Conservation (phyloP, 2,329 filamentous ascomycete genomes). For the Neonectria faginata region DNA sequence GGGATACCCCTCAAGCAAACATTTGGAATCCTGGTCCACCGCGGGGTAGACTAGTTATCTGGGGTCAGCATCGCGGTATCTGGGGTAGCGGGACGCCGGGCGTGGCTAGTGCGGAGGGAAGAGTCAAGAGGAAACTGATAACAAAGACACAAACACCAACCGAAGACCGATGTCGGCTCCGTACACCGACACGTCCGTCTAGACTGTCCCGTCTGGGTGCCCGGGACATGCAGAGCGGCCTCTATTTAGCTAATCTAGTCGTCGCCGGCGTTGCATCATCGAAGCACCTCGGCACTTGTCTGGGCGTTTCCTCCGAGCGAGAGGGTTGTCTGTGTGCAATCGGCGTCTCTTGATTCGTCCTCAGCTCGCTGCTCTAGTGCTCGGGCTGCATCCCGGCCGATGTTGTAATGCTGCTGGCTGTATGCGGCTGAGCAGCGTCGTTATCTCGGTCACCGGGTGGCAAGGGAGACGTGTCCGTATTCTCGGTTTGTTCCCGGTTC, state of each 20-base stretch:
- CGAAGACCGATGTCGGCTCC: not conserved
- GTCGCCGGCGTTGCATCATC: not conserved
- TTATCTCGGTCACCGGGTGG: not conserved
- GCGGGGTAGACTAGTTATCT: not conserved
- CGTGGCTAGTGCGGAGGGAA: not conserved
- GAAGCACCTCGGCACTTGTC: not conserved
- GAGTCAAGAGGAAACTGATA: not conserved
- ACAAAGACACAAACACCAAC: not conserved
- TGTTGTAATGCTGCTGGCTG: not conserved
- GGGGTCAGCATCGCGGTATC: not conserved
- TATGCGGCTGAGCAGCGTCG: not conserved
- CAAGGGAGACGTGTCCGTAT: not conserved
- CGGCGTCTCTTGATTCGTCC: not conserved
- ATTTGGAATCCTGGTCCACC: not conserved
- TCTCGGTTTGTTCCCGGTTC: not conserved
- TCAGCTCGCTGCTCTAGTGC: not conserved
- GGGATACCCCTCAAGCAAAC: not conserved
- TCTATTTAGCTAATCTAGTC: not conserved
- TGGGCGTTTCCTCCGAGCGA: not conserved
- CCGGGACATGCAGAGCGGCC: not conserved
- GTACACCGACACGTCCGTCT: not conserved
- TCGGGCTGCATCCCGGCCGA: not conserved
- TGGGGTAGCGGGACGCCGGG: too few relatives aligned
- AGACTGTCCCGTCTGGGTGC: not conserved
- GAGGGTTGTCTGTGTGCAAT: not conserved